Evolutionary conservation across 805 yeast genomes (phyloP).

Genomic region (Clavispora asparagi): DNA sequence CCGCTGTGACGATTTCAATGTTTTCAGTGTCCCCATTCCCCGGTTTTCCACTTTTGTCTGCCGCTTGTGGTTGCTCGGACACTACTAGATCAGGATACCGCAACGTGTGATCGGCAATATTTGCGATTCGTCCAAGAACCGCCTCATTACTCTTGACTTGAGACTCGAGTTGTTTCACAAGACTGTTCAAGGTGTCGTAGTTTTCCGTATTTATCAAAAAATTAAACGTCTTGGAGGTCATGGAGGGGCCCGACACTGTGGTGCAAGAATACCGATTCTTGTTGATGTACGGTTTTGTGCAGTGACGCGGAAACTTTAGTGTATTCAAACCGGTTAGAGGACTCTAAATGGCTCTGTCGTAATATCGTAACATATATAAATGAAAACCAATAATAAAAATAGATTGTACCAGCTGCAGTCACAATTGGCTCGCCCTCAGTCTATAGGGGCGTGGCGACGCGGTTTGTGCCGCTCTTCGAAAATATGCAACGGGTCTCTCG

Average conservation of each 20-base stretch:
- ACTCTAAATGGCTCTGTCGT: background rate
- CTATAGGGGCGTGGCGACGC: no score
- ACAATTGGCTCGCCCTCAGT: background rate
- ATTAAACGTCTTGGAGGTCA: conserved; percentile 1
- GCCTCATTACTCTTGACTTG: conserved; percentile 22
- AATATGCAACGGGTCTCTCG: background rate
- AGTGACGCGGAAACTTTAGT: background rate
- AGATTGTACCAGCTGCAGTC: background rate
- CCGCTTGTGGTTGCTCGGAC: background rate
- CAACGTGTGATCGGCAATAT: conserved; percentile 18
- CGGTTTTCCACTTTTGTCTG: background rate
- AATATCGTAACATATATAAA: background rate
- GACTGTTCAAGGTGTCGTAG: conserved; percentile 23
- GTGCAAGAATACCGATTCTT: background rate
- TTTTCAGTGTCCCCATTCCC: background rate
- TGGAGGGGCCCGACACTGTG: background rate
- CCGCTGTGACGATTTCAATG: background rate
- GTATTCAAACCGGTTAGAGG: background rate
- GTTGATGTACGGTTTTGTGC: background rate
- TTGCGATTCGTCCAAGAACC: conserved; percentile 17
- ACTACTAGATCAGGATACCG: conserved; percentile 4
- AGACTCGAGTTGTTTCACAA: conserved; percentile 14
- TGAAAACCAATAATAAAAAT: background rate
- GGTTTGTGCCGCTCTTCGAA: background rate
- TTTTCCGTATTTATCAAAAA: conserved; percentile 28